Base-by-base conservation (phyloP, 805 yeast species). In the Metschnikowia noctiluminum region DNA sequence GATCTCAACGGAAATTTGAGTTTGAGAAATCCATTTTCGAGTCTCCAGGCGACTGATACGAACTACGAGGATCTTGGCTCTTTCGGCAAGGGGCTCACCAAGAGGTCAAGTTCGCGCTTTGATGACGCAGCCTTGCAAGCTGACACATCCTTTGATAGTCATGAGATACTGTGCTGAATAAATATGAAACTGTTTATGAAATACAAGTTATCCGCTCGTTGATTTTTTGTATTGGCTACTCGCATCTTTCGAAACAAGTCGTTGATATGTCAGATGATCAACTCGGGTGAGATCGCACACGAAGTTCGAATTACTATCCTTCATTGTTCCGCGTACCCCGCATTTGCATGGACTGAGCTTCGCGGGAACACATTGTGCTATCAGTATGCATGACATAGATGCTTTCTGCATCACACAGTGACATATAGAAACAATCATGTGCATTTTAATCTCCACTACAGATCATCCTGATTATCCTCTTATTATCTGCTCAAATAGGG, bases 401-500 rank as follows among this genome's bases (percentile, higher is more conserved):
- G 28, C 2, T 12, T 15, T 11, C 12, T n/a, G 14, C 10, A 13
- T 13, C 40, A 21, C n/a, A 9, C 40, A 37, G 12, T 37, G 13
- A 26, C 30, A 11, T n/a, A 8, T 5, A 30, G n/a, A 30, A 30
- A 38, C 42, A 14, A 35, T 30, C 3, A 90, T 91, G 98, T 91
- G 98, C 68, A 87, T 90, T 31, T 63, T 89, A 15, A 59, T 89
- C 34, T 78, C 87, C 1, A 77, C 95, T 2, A 78, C 81, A 12
- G 75, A 71, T 1, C 91, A 87, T 61, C 85, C 87, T 0, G 80
- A 85, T 16, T 92, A 82, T 44, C 87, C 95, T 0, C 71, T 92
- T 36, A 78, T 92, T 2, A 62, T 89, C 5, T 68, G 89, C 3
- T 88, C 96, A 3, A 92, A 92, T 62, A 66, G 99, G 40, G 99